These are phyloP conservation scores for Talaromyces trachyspermus DNA, from an alignment of 495 filamentous ascomycete genomes.

Conservation along the genomic window DNA sequence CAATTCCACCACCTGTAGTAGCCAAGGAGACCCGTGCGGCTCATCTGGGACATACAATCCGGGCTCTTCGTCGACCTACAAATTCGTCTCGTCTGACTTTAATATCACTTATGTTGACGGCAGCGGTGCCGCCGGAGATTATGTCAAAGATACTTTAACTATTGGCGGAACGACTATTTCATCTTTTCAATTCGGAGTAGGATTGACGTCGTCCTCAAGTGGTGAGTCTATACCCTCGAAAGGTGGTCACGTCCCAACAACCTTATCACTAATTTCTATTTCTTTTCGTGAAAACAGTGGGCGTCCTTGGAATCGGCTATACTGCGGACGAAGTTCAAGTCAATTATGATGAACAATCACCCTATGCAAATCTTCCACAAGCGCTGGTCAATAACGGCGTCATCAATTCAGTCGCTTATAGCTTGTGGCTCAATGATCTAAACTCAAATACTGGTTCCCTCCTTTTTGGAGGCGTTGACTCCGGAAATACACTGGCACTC, in stretches of 20 bases:
- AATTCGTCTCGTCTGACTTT: conserved; percentile 70
- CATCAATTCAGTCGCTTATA: conserved; percentile 79
- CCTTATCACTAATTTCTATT: not conserved
- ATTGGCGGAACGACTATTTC: conserved; percentile 57
- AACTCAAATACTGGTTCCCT: conserved; percentile 70
- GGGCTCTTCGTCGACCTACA: conserved; percentile 75
- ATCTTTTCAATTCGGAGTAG: conserved; percentile 79
- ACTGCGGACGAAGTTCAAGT: conserved; percentile 72
- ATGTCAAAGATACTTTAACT: conserved; percentile 68
- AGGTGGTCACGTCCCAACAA: too few species aligned
- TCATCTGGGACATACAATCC: conserved; percentile 60
- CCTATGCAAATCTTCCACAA: conserved; percentile 76
- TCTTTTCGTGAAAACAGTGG: conserved; percentile 35
- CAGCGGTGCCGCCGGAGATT: conserved; percentile 72
- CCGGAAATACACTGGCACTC: conserved; percentile 64
- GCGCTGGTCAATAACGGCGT: conserved; percentile 60
- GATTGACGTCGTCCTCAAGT: conserved; percentile 59
- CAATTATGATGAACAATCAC: conserved; percentile 43
- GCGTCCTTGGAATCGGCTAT: conserved; percentile 92
- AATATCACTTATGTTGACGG: conserved; percentile 90
- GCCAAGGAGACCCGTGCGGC: conserved; percentile 38
- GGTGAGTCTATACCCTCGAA: conserved; percentile 17
- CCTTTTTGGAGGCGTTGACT: conserved; percentile 88
- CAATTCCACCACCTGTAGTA: conserved; percentile 51
- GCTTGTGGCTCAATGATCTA: conserved; percentile 47